Conservation (phyloP, 2,329 filamentous ascomycete genomes). For the Aspergillus proliferans region DNA sequence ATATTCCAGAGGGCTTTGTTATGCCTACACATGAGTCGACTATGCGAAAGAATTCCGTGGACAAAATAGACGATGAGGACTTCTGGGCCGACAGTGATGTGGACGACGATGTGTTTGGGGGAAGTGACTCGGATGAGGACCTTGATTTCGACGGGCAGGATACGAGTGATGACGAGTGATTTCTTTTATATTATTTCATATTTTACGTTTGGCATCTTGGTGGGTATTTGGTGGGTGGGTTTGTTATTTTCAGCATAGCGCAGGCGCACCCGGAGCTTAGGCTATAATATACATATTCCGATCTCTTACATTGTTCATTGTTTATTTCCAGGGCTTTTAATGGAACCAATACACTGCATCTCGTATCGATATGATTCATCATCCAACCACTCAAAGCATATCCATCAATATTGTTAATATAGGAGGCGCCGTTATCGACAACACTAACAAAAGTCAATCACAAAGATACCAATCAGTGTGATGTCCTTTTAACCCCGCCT, state of each 20-base stretch:
- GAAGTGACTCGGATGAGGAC: slow-evolving; percentile 56
- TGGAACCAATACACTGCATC: too few relatives aligned
- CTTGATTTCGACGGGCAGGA: slow-evolving; percentile 39
- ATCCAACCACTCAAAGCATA: too few relatives aligned
- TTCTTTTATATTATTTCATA: background rate
- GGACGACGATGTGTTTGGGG: slow-evolving; percentile 70
- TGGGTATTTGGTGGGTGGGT: background rate
- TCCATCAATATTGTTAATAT: too few relatives aligned
- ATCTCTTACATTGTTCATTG: too few relatives aligned
- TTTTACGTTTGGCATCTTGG: background rate
- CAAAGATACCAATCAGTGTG: too few relatives aligned
- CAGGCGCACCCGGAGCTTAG: slow-evolving; percentile 6
- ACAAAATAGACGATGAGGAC: slow-evolving; percentile 62
- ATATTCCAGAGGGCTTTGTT: slow-evolving; percentile 71
- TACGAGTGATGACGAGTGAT: slow-evolving; percentile 51
- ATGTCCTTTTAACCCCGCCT: too few relatives aligned
- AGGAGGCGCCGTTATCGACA: too few relatives aligned
- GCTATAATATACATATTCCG: background rate
- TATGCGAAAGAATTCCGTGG: slow-evolving; percentile 50
- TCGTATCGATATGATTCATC: too few relatives aligned
- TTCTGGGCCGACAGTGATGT: slow-evolving; percentile 72
- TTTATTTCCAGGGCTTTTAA: too few relatives aligned
- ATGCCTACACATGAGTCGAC: slow-evolving; percentile 73
- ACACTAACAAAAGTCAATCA: too few relatives aligned
- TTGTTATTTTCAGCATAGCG: slow-evolving; percentile 7